A percentile compares a stretch with the other conserved stretches of the same genome.
Conservation (phyloP, 257 asterid genomes). For the Penstemon barbatus region DNA sequence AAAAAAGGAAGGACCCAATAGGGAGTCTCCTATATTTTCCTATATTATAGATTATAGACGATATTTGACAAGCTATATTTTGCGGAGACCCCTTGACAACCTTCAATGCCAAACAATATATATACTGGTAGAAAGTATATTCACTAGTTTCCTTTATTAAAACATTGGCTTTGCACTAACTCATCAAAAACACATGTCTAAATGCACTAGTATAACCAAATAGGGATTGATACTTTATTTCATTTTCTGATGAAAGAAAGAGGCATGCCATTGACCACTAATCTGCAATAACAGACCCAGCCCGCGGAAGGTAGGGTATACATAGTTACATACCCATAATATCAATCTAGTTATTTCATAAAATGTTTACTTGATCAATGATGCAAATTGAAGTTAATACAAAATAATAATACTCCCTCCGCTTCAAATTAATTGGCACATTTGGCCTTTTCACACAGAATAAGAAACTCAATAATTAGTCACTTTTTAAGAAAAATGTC, state of each 20-base stretch:
- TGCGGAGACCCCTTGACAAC: slow-evolving; percentile 4
- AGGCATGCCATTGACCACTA: too few relatives aligned
- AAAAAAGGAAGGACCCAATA: neutral
- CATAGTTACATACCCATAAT: neutral
- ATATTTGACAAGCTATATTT: neutral
- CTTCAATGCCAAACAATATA: neutral
- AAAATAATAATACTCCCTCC: neutral
- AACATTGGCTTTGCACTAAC: slow-evolving; percentile 4
- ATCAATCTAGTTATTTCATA: neutral
- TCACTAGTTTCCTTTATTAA: neutral
- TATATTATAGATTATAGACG: neutral
- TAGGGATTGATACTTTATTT: too few relatives aligned
- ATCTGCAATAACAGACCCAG: neutral
- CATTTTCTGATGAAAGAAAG: too few relatives aligned
- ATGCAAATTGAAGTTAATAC: slow-evolving; percentile 13
- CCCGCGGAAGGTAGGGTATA: neutral
- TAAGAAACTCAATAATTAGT: too few relatives aligned
- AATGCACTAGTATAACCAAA: too few relatives aligned
- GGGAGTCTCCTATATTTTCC: neutral
- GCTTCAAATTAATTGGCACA: too few relatives aligned
- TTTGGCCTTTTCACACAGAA: too few relatives aligned
- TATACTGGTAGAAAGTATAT: slow-evolving; percentile 9
- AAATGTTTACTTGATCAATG: slow-evolving; percentile 4
- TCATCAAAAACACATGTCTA: too few relatives aligned
- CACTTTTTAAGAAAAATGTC: too few relatives aligned